Conservation (phyloP, 2,329 filamentous ascomycete species). For the Tolypocladium ophioglossoides region DNA sequence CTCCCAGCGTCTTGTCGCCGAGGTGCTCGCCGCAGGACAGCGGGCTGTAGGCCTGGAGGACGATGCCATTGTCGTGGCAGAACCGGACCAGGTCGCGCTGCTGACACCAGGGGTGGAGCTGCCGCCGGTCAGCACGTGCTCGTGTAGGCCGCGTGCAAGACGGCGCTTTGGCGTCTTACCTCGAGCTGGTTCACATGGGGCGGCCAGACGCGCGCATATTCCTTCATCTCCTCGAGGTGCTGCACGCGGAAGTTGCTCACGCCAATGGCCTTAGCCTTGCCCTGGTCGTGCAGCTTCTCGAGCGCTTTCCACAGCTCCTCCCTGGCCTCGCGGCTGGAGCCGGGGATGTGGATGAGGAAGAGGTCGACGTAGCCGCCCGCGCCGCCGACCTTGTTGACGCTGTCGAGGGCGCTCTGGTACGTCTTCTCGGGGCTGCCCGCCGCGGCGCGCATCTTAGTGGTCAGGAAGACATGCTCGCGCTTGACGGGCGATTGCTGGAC, state of each 20-base stretch:
- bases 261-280: slow-evolving; percentile 54
- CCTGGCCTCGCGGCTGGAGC: slow-evolving; percentile 40
- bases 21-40: slow-evolving; percentile 21
- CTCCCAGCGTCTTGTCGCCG: slow-evolving; percentile 44
- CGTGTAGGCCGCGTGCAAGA: neutral
- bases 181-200: slow-evolving; percentile 68
- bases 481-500: slow-evolving; percentile 44
- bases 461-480: slow-evolving; percentile 54
- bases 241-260: slow-evolving; percentile 62
- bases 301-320: slow-evolving; percentile 57
- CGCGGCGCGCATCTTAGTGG: slow-evolving; percentile 52
- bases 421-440: slow-evolving; percentile 39
- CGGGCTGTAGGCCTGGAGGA: slow-evolving; percentile 29
- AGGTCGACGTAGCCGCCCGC: slow-evolving; percentile 57
- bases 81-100: slow-evolving; percentile 26
- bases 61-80: slow-evolving; percentile 72
- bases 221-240: slow-evolving; percentile 59
- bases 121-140: neutral
- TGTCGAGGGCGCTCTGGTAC: slow-evolving; percentile 48
- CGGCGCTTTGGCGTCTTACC: slow-evolving; percentile 29
- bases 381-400: slow-evolving; percentile 49
- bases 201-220: slow-evolving; percentile 54
- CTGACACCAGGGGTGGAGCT: slow-evolving; percentile 66
- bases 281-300: slow-evolving; percentile 49
- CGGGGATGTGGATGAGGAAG: slow-evolving; percentile 59